Percentiles rank a stretch among this genome's conserved stretches.
These are phyloP conservation scores for Cyclotella choctawhatcheeana DNA, from an alignment of 108 stramenopile species.

Conservation along the genomic window DNA sequence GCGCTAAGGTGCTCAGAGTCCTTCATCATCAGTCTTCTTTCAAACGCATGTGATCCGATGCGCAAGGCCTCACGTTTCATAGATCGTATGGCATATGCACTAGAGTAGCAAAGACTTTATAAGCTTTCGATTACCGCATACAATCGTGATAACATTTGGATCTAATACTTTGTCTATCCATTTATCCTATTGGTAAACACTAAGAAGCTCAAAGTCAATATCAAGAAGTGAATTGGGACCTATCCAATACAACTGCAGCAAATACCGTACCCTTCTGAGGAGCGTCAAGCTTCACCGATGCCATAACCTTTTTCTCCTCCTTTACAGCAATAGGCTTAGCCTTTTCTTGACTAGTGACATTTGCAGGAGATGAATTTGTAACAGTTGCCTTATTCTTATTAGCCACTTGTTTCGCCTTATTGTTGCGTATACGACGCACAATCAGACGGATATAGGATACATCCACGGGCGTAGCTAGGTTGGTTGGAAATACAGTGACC, in stretches of 20 bases:
- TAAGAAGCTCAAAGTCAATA: not conserved
- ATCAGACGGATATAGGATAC: constrained; percentile 61
- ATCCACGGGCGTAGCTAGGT: constrained; percentile 73
- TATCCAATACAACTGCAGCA: constrained; percentile 18
- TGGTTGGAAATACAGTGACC: constrained; percentile 63
- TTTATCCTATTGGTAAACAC: no score
- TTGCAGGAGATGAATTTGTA: not conserved
- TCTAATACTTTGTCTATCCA: no score
- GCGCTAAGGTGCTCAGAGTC: no score
- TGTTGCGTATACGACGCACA: constrained; percentile 71
- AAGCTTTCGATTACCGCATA: no score
- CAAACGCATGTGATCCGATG: no score
- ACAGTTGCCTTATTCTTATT: constrained; percentile 40
- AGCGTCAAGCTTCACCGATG: constrained; percentile 6
- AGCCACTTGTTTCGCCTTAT: constrained; percentile 68
- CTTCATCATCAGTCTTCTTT: no score
- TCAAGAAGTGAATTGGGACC: constrained; percentile 5
- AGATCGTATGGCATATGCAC: no score
- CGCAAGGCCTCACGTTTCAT: no score
- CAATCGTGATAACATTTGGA: no score
- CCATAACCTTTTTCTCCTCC: constrained; percentile 6
- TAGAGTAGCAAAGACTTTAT: no score
- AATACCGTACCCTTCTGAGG: constrained; percentile 12
- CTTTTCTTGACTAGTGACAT: no score
- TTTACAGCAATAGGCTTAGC: not conserved